A percentile compares a stretch with the other conserved stretches of the same genome.
Evolutionary conservation across 1,139 yeast genomes (phyloP).

Genomic region (Suhomyces ambrosiae): DNA sequence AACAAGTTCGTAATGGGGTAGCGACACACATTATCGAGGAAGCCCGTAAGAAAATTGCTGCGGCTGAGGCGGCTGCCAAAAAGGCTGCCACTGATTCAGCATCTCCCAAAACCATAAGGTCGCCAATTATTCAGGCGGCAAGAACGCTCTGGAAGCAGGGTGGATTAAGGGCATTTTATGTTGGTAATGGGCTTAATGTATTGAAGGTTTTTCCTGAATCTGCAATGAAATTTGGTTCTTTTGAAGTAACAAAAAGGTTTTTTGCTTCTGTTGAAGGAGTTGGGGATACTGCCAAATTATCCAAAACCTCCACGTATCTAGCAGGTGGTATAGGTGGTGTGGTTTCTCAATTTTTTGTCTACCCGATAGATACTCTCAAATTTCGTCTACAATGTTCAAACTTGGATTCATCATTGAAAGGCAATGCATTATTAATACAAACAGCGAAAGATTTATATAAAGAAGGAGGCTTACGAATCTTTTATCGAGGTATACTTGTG

Average conservation of each 20-base stretch:
- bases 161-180: conserved; percentile 84
- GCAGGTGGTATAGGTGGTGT: conserved; percentile 98
- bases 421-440: conserved; percentile 58
- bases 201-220: conserved; percentile 95
- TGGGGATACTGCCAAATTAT: conserved; percentile 68
- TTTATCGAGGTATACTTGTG: conserved; percentile 83
- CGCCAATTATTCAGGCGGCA: conserved; percentile 80
- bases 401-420: conserved; percentile 57
- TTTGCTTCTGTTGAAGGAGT: conserved; percentile 80
- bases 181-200: conserved; percentile 93
- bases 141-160: conserved; percentile 84
- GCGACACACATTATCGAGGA: conserved; percentile 41
- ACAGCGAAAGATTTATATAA: conserved; percentile 78
- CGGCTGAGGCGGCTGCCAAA: conserved; percentile 24
- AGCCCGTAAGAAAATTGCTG: conserved; percentile 32
- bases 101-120: conserved; percentile 48
- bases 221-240: conserved; percentile 95
- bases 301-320: conserved; percentile 76
- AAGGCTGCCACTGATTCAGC: conserved; percentile 13
- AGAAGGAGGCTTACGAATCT: conserved; percentile 77
- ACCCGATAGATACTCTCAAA: conserved; percentile 94
- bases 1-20: conserved; percentile 41
- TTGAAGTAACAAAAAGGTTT: conserved; percentile 80
- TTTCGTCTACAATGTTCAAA: conserved; percentile 82
- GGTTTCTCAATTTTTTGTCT: conserved; percentile 85